phyloP scores from a whole-genome alignment of 2,329 filamentous ascomycete genomes.

The Calonectria ilicicola region DNA sequence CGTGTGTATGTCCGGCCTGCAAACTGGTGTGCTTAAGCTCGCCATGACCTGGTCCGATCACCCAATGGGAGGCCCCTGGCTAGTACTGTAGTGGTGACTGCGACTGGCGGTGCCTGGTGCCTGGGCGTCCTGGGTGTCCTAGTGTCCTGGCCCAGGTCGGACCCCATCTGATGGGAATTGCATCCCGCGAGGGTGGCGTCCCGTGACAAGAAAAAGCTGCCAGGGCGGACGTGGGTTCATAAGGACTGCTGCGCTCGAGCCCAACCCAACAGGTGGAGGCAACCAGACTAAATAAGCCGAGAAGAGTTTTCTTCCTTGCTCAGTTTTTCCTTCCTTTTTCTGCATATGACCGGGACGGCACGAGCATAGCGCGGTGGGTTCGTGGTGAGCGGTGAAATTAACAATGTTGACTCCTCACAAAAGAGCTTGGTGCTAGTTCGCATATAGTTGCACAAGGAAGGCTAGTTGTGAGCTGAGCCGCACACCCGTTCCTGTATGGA shows the following conservation, averaged over 20 bases:
- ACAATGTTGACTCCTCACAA: not conserved
- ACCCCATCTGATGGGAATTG: not conserved
- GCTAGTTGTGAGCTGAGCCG: not conserved
- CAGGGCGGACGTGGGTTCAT: not conserved
- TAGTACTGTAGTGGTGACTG: too few relatives aligned
- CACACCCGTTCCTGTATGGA: not conserved
- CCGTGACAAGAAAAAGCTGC: not conserved
- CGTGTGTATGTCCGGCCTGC: not conserved
- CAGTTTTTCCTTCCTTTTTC: not conserved
- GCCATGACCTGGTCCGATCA: conserved; percentile 1
- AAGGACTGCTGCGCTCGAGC: not conserved
- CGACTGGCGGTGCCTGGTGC: too few relatives aligned
- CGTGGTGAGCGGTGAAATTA: conserved; percentile 5
- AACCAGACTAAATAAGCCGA: not conserved
- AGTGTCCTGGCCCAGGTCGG: not conserved
- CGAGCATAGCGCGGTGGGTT: not conserved
- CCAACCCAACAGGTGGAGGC: not conserved
- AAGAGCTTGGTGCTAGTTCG: conserved; percentile 4
- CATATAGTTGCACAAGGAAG: not conserved
- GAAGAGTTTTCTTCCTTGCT: not conserved
- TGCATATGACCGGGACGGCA: not conserved
- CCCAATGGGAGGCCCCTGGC: not conserved
- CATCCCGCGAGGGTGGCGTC: not conserved
- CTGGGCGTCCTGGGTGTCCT: too few relatives aligned
- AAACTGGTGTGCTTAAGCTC: not conserved